A percentile compares a stretch with the other conserved stretches of the same genome.
Conservation (phyloP, 2,329 filamentous ascomycete species). For the Pseudogymnoascus sp. region DNA sequence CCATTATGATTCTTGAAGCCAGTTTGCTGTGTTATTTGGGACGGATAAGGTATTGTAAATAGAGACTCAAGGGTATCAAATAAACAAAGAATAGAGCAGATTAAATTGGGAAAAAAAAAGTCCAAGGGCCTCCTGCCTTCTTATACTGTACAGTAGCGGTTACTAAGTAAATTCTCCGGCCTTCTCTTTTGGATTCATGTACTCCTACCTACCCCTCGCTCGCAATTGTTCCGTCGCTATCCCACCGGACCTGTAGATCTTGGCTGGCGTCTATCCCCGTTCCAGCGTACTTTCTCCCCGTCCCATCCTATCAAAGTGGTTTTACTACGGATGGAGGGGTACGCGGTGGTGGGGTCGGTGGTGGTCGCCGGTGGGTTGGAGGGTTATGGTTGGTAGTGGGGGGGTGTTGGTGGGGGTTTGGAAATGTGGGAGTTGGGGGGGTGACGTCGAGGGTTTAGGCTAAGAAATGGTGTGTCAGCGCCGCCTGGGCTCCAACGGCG, state of each 20-base stretch:
- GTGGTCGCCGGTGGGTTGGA: not conserved
- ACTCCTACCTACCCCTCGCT: not conserved
- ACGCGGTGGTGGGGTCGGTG: not conserved
- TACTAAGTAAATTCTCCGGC: not conserved
- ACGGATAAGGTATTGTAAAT: not conserved
- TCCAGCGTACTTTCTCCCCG: not conserved
- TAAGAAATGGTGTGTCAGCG: not conserved
- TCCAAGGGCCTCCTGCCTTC: not conserved
- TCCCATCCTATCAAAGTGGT: not conserved
- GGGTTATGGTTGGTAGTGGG: not conserved
- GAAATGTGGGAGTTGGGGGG: conserved; percentile 1
- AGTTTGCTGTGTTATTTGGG: not conserved
- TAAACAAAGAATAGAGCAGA: not conserved
- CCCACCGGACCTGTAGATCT: not conserved
- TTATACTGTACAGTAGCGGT: not conserved
- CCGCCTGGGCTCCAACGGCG: not conserved
- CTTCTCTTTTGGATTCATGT: not conserved
- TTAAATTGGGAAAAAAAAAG: not conserved
- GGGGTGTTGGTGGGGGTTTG: not conserved
- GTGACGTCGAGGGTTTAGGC: not conserved
- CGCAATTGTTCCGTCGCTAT: not conserved
- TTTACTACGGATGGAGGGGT: not conserved
- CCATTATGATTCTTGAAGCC: not conserved
- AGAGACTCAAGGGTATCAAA: conserved; percentile 2
- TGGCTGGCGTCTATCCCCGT: not conserved